Base-by-base conservation (phyloP, 2,329 filamentous ascomycete genomes). In the Pochonia chlamydosporia region DNA sequence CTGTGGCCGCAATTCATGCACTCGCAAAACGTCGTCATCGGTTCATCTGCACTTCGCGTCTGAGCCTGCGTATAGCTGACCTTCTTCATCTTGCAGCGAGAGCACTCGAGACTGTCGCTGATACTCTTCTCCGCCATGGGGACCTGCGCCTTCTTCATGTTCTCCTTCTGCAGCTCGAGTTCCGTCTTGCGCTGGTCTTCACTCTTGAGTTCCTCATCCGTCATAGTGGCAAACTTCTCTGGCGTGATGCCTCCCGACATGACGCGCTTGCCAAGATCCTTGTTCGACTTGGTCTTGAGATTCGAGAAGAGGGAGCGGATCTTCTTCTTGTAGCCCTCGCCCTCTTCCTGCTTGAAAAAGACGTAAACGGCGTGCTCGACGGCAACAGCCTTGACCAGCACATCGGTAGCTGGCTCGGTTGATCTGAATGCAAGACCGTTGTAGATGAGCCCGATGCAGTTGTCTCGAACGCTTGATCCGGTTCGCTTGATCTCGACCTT, bases 141-240 rank as follows among this genome's bases (percentile, higher is more conserved):
- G 10, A 95, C 91, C 83, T 97, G 95, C 1, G 93, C 89, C 68
- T 92, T 89, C 73, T 90, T 90, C 87, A 97, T 91, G 69, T 99
- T 99, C 70, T 96, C 89, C 69, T 87, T 82, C 63, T 90, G 78
- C 43, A 96, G 77, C 65, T 82, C 82, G 56, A 79, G 73, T 56
- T 96, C 90, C 61, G 85, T 80, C 58, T 81, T 82, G 51, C 84
- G 82, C 68, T 88, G 86, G 66, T 93, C 84, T 43, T 84, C 85
- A 41, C 87, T 93, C 73, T 95, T 95, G 63, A 99, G 81, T 66
- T 97, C 92, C 47, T 96, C 87, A 58, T 88, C 84, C 8, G 82
- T 80, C 93, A 99, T 96, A 59, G 74, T 72, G 48, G 96, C 90
- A 58, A 99, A 95, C 30, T 75, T 74, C 3, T 82, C 79, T 1